phyloP scores from a whole-genome alignment of 1,284 basidiomycete species.

The Fistulinella cinereoalba region DNA sequence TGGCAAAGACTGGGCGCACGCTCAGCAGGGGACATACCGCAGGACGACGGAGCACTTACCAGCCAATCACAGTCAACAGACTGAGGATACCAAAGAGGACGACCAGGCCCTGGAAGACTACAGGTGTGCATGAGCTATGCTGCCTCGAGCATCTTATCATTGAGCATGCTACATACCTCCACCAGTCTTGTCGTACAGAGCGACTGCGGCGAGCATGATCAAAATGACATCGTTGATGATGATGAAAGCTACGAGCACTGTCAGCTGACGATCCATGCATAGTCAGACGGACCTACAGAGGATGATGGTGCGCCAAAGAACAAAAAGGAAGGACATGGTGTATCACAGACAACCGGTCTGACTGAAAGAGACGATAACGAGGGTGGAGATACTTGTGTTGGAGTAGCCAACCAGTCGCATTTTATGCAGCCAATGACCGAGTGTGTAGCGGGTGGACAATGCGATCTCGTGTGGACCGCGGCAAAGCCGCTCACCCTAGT shows the following conservation, averaged over 20 bases:
- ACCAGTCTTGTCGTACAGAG: slow-evolving; percentile 20
- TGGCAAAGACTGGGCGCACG: slow-evolving; percentile 13
- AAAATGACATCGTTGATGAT: slow-evolving; percentile 11
- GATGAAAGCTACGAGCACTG: slow-evolving; percentile 16
- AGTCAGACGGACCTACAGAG: slow-evolving; percentile 17
- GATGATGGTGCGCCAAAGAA: slow-evolving; percentile 18
- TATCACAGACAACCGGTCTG: slow-evolving; percentile 23
- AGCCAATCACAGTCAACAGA: slow-evolving; percentile 13
- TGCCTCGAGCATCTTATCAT: neutral
- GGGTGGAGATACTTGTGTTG: neutral
- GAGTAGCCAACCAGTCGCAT: neutral
- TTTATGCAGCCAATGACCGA: slow-evolving; percentile 15
- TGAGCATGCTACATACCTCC: slow-evolving; percentile 18
- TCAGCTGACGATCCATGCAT: slow-evolving; percentile 1
- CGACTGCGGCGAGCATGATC: slow-evolving; percentile 13
- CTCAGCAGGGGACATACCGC: neutral
- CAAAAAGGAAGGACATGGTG: slow-evolving; percentile 28
- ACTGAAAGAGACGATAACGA: slow-evolving; percentile 3
- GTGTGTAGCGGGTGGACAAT: neutral
- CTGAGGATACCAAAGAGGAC: slow-evolving; percentile 11
- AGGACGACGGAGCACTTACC: slow-evolving; percentile 16
- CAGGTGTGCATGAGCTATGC: neutral
- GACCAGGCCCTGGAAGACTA: slow-evolving; percentile 27
- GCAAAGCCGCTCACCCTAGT: no score
- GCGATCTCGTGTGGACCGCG: slow-evolving; percentile 17